Conservation (phyloP, 306 rosid species). For the Gleditsia sinensis region DNA sequence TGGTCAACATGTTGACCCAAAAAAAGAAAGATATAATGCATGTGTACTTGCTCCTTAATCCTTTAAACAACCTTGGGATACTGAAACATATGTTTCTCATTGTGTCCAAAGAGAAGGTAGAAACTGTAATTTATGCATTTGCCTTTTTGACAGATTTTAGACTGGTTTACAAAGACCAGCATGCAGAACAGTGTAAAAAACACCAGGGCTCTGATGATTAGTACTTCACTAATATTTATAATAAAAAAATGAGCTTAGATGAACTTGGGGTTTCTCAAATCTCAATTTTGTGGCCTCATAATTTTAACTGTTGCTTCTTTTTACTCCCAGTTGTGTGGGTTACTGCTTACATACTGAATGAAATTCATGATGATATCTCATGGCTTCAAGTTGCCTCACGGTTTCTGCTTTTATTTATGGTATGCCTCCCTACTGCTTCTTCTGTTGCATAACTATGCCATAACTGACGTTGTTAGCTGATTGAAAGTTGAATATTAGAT, state of each 20-base stretch:
- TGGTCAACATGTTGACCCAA: not conserved
- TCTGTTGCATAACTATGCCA: slow-evolving; percentile 21
- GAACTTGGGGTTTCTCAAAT: slow-evolving; percentile 4
- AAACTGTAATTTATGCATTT: not conserved
- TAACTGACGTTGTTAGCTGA: slow-evolving; percentile 16
- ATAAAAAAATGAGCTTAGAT: not conserved
- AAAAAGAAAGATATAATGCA: not conserved
- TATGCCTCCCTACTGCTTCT: slow-evolving; percentile 40
- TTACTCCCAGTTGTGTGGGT: slow-evolving; percentile 77
- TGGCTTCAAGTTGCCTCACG: slow-evolving; percentile 89
- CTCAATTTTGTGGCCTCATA: slow-evolving; percentile 15
- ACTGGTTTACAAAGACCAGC: not conserved
- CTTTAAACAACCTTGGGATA: not conserved
- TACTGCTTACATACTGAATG: slow-evolving; percentile 75
- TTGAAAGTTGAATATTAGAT: slow-evolving; percentile 26
- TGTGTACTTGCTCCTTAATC: not conserved
- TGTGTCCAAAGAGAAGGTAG: not conserved
- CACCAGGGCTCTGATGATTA: not conserved
- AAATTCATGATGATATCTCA: slow-evolving; percentile 78
- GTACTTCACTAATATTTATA: not conserved
- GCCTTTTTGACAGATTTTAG: not conserved
- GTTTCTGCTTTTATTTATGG: slow-evolving; percentile 76
- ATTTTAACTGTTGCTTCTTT: slow-evolving; percentile 33
- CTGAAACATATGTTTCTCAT: not conserved
- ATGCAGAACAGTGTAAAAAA: not conserved